Evolutionary conservation across 306 rosid species (phyloP).

Genomic region (Lagenaria siceraria): DNA sequence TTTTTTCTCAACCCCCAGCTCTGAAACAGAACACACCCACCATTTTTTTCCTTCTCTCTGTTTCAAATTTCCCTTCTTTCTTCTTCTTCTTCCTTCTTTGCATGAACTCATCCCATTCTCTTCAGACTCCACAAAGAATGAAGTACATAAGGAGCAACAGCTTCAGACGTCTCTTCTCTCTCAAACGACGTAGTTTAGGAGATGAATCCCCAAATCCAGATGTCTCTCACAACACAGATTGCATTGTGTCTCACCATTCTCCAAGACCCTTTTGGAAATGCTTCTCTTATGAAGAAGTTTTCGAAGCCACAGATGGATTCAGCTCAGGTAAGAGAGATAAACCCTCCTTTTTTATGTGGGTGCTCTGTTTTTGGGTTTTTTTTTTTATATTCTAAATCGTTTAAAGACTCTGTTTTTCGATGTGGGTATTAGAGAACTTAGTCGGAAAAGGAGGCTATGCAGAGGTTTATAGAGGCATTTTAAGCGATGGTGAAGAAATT

Average conservation of each 20-base stretch:
- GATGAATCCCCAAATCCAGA: slow-evolving; percentile 21
- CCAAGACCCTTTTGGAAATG: slow-evolving; percentile 81
- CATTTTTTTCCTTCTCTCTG: not conserved
- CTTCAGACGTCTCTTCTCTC: slow-evolving; percentile 68
- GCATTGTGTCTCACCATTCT: slow-evolving; percentile 2
- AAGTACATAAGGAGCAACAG: slow-evolving; percentile 53
- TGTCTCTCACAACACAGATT: slow-evolving; percentile 17
- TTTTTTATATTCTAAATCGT: not conserved
- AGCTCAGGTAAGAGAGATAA: too few species aligned
- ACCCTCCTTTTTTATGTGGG: not conserved
- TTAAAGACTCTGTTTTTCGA: not conserved
- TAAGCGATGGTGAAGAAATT: slow-evolving; percentile 50
- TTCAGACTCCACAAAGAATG: slow-evolving; percentile 21
- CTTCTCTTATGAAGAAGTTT: slow-evolving; percentile 63
- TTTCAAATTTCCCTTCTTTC: not conserved
- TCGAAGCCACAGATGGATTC: slow-evolving; percentile 69
- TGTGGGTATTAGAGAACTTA: slow-evolving; percentile 48
- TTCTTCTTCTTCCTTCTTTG: slow-evolving; percentile 5
- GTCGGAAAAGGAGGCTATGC: slow-evolving; percentile 94
- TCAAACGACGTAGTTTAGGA: slow-evolving; percentile 36
- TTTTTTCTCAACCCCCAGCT: not conserved
- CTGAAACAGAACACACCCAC: not conserved
- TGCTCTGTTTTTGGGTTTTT: not conserved
- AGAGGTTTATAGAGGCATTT: slow-evolving; percentile 67
- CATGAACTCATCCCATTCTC: slow-evolving; percentile 33